phyloP scores from a whole-genome alignment of 768 basidiomycete species.

The Stropharia rugosoannulata region DNA sequence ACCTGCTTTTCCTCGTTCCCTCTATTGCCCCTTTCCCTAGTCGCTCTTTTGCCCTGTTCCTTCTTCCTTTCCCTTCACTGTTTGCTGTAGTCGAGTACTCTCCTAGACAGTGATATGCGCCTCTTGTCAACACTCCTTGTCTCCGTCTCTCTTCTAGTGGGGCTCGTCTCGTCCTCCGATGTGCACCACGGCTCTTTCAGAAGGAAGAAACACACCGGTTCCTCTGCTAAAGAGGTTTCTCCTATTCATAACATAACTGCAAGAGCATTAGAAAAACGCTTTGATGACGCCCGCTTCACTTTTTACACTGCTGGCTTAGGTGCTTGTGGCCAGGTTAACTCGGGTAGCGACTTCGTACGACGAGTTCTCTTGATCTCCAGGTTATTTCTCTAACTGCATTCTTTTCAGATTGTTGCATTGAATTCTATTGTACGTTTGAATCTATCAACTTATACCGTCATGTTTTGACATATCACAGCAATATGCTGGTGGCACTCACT shows the following conservation, averaged over 20 bases:
- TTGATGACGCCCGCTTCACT: slow-evolving; percentile 43
- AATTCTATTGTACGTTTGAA: slow-evolving; percentile 18
- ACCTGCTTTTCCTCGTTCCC: slow-evolving; percentile 13
- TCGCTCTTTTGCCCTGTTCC: slow-evolving; percentile 14
- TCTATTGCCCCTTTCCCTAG: neutral
- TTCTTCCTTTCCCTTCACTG: neutral
- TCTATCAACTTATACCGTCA: neutral
- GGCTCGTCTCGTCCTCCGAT: slow-evolving; percentile 4
- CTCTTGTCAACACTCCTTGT: slow-evolving; percentile 6
- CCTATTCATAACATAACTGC: slow-evolving; percentile 15
- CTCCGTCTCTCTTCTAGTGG: slow-evolving; percentile 10
- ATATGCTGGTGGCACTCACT: slow-evolving; percentile 32
- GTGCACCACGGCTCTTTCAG: slow-evolving; percentile 1
- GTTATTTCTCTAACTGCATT: neutral
- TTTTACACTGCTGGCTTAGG: slow-evolving; percentile 45
- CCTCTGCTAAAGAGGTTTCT: neutral
- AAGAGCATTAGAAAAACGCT: slow-evolving; percentile 38
- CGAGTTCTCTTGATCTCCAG: neutral
- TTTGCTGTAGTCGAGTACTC: neutral
- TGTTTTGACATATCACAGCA: slow-evolving; percentile 13
- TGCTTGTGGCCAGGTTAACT: slow-evolving; percentile 29
- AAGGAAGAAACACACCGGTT: slow-evolving; percentile 5
- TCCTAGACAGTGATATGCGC: slow-evolving; percentile 7
- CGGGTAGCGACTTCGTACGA: slow-evolving; percentile 27
- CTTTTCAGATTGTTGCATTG: slow-evolving; percentile 23